Evolutionary conservation across 2,329 filamentous ascomycete genomes (phyloP).

Genomic region (Chrysoporthe austroafricana): DNA sequence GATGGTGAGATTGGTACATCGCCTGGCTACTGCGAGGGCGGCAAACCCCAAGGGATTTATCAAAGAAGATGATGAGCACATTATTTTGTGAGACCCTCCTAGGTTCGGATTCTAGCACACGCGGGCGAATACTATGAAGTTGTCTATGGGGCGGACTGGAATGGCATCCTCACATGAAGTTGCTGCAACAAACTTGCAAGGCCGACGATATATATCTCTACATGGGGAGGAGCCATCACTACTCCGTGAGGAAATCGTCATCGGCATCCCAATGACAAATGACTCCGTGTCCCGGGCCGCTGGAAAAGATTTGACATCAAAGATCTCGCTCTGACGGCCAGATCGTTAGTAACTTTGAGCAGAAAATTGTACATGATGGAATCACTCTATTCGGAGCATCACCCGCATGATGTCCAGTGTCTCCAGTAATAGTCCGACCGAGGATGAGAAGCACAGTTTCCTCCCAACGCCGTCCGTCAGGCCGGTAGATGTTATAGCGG

Average conservation of each 20-base stretch:
- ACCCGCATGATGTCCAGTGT: background rate
- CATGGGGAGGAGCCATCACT: background rate
- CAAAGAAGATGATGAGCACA: background rate
- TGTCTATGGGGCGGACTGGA: background rate
- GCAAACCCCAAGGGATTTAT: slow-evolving; percentile 31
- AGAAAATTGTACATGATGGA: background rate
- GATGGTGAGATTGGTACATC: slow-evolving; percentile 56
- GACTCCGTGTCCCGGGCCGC: background rate
- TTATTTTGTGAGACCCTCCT: background rate
- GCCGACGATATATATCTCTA: background rate
- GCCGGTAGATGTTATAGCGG: background rate
- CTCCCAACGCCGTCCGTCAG: background rate
- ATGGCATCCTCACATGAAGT: background rate
- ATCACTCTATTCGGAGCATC: background rate
- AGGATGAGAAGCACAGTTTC: background rate
- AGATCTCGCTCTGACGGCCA: background rate
- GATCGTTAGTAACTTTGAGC: background rate
- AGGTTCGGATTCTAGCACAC: background rate
- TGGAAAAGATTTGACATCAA: background rate
- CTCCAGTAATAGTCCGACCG: background rate
- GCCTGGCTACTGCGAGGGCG: slow-evolving; percentile 39
- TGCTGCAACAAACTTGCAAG: background rate
- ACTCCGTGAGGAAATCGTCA: background rate
- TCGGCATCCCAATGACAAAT: background rate
- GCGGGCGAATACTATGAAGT: background rate